Conservation (phyloP, 2,329 filamentous ascomycete species). For the Fusarium verrucosum region DNA sequence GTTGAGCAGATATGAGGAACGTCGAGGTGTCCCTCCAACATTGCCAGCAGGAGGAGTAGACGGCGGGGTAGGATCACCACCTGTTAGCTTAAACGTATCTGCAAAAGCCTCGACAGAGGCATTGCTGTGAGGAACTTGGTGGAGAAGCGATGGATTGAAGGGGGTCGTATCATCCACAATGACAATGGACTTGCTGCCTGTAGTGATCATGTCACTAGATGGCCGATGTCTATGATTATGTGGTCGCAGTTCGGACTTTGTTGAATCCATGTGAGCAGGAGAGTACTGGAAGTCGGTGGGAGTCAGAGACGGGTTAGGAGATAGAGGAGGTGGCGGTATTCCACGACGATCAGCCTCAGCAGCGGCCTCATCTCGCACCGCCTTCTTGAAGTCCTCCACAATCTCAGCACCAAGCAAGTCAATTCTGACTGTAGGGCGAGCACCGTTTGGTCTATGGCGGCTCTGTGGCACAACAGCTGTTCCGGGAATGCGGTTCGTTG, state of each 20-base stretch:
- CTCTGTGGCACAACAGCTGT: conserved; percentile 69
- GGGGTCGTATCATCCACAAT: conserved; percentile 78
- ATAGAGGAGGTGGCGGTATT: conserved; percentile 9
- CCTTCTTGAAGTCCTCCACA: conserved; percentile 80
- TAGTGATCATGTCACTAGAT: conserved; percentile 70
- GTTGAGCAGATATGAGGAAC: conserved; percentile 65
- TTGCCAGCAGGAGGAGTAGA: conserved; percentile 63
- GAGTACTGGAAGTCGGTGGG: conserved; percentile 54
- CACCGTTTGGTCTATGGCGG: conserved; percentile 54
- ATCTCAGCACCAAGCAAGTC: conserved; percentile 84
- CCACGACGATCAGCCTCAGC: conserved; percentile 47
- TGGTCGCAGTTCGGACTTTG: conserved; percentile 48
- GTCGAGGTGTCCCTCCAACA: conserved; percentile 57
- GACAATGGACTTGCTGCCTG: conserved; percentile 88
- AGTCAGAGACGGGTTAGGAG: conserved; percentile 42
- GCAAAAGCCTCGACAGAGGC: conserved; percentile 63
- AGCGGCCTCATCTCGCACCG: conserved; percentile 71
- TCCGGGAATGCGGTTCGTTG: conserved; percentile 67
- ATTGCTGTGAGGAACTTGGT: conserved; percentile 55
- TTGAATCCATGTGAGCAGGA: conserved; percentile 55
- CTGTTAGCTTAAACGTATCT: conserved; percentile 60
- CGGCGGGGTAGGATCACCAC: conserved; percentile 67
- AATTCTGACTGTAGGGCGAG: conserved; percentile 70
- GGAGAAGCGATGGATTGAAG: conserved; percentile 60
- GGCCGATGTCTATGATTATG: conserved; percentile 52